Percentiles rank a stretch among this genome's conserved stretches.
phyloP scores from a whole-genome alignment of 371 early-diverging fungal genomes.

The Rhizomucor pusillus region DNA sequence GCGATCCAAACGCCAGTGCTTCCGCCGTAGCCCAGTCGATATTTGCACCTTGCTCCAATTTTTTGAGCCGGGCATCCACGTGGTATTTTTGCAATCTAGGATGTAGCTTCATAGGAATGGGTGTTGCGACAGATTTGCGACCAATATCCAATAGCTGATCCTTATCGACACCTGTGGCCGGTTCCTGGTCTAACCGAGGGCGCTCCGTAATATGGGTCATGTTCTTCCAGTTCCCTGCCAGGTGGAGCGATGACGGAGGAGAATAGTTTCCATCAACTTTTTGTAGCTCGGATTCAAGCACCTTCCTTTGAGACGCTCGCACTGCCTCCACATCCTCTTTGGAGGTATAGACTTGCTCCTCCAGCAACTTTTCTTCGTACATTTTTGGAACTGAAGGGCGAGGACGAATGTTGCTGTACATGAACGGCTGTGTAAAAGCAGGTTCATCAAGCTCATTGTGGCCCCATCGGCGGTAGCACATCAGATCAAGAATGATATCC shows the following conservation, averaged over 20 bases:
- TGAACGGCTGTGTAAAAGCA: conserved; percentile 93
- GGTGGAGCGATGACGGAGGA: conserved; percentile 43
- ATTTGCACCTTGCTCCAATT: conserved; percentile 63
- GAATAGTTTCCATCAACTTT: conserved; percentile 50
- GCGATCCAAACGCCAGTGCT: conserved; percentile 88
- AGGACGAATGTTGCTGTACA: conserved; percentile 90
- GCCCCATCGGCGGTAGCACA: conserved; percentile 94
- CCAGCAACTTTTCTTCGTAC: conserved; percentile 74
- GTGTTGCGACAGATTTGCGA: conserved; percentile 65
- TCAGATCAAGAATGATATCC: conserved; percentile 89
- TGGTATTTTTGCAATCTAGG: conserved; percentile 89
- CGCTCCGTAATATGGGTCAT: conserved; percentile 51
- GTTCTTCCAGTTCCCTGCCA: conserved; percentile 70
- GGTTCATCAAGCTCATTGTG: conserved; percentile 98
- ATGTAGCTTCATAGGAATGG: conserved; percentile 70
- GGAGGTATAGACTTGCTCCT: conserved; percentile 31
- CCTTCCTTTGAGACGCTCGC: conserved; percentile 50
- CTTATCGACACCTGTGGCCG: conserved; percentile 57
- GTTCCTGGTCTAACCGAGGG: conserved; percentile 11
- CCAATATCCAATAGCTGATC: conserved; percentile 70
- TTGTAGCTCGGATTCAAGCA: conserved; percentile 57
- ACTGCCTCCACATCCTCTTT: conserved; percentile 50
- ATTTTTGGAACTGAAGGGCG: conserved; percentile 78
- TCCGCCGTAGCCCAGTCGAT: conserved; percentile 98
- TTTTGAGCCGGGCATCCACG: conserved; percentile 74